Conservation (phyloP, 2,329 filamentous ascomycete genomes). For the Arthrinium puccinioides region DNA sequence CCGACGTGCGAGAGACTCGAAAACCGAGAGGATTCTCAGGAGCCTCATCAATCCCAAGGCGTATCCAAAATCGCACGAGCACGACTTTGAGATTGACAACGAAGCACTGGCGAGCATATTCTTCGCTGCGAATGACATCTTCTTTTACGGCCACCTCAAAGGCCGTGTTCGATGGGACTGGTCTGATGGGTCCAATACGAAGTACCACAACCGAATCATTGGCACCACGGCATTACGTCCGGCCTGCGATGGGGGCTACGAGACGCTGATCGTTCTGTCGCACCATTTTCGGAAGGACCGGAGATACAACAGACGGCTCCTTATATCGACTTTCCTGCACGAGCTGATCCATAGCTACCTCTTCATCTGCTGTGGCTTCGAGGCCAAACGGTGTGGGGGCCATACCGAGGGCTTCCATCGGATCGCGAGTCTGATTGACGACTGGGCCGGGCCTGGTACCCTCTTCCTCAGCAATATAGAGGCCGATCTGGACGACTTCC, state of each 20-base stretch:
- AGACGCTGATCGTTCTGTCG: constrained; percentile 57
- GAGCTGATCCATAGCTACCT: constrained; percentile 62
- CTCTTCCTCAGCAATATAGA: constrained; percentile 53
- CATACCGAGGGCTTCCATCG: constrained; percentile 53
- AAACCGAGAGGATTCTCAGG: constrained; percentile 49
- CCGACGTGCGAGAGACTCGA: constrained; percentile 39
- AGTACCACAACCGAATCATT: constrained; percentile 49
- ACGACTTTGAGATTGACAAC: constrained; percentile 48
- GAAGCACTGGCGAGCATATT: constrained; percentile 51
- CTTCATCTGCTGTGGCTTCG: constrained; percentile 54
- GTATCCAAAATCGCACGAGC: constrained; percentile 26
- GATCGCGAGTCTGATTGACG: constrained; percentile 53
- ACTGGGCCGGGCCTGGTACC: constrained; percentile 50
- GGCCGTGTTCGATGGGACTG: constrained; percentile 57
- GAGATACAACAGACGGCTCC: constrained; percentile 50
- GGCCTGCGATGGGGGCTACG: constrained; percentile 42
- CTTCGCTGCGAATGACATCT: constrained; percentile 53
- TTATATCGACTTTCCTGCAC: constrained; percentile 59
- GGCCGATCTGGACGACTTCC: constrained; percentile 51
- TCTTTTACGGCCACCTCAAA: constrained; percentile 49
- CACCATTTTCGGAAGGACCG: constrained; percentile 48
- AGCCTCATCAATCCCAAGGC: constrained; percentile 46
- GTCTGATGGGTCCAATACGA: constrained; percentile 41
- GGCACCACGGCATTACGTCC: constrained; percentile 54
- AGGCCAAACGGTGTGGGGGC: constrained; percentile 46